Evolutionary conservation across 1,139 yeast genomes (phyloP), one percentile per base, ranked within the genome.

Genomic region (Lodderomyces orthopsilosis): DNA sequence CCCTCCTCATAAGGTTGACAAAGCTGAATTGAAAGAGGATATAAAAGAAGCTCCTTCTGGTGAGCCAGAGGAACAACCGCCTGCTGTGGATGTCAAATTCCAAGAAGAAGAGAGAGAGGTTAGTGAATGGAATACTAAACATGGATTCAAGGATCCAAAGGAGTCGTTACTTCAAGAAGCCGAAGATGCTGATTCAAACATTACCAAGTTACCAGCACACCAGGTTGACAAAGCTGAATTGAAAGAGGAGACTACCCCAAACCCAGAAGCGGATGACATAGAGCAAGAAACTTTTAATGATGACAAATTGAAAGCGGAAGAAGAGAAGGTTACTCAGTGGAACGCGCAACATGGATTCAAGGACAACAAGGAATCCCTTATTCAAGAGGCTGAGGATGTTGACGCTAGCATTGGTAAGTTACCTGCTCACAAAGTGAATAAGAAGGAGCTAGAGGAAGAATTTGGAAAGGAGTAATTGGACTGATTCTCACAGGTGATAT

Each of bases 111-210:
- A 63, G 38, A 55, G 51, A 1, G 62, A 57, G n/a, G 58, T 61
- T 23, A 56, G 50, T 27, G 57, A 55, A 6, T 53, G 61, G 52
- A 64, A 65, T 55, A 62, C 56, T 48, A 50, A 61, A 49, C 63
- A 56, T 37, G 68, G 66, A 4, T 45, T 51, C 42, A 51, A 52
- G 36, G 49, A 57, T 41, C 62, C 58, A 21, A 50, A 59, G 36
- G 57, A 61, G 41, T 56, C 64, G 5, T 55, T 65, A 49, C 51
- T 64, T 40, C 65, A 63, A 36, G 57, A 59, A 32, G 68, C 67
- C 21, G 65, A 59, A 42, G 59, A 52, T 9, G 41, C 45, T 17
- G 54, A 54, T 35, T 62, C 65, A 3, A 52, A 42, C 12, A 54
- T 61, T 43, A 54, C 51, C 46, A 42, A 55, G 7, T 38, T 53